Percentiles rank a stretch among this genome's conserved stretches.
Evolutionary conservation across 495 filamentous ascomycete species (phyloP).

Genomic region (Hypoxylon rickii): DNA sequence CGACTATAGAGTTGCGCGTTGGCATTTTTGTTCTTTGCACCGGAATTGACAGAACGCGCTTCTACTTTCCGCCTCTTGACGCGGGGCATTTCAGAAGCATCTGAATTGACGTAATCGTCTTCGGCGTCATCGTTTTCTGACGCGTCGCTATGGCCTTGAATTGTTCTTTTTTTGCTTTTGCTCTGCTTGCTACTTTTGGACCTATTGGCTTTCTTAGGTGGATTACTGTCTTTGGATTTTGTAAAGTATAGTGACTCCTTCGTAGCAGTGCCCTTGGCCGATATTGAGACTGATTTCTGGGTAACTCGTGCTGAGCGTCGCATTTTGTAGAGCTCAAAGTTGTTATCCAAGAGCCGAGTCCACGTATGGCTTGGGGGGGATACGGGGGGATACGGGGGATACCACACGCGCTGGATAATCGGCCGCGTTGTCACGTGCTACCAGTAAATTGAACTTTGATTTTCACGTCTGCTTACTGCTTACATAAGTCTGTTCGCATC

Average conservation of each 20-base stretch:
- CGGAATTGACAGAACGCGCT: background rate
- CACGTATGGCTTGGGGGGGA: too few species aligned
- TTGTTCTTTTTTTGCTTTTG: constrained; percentile 12
- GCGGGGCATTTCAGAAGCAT: background rate
- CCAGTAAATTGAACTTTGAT: too few species aligned
- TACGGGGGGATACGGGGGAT: too few species aligned
- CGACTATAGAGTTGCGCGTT: constrained; percentile 8
- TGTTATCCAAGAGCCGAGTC: too few species aligned
- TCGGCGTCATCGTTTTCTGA: constrained; percentile 3
- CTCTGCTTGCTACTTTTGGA: too few species aligned
- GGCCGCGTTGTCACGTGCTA: too few species aligned
- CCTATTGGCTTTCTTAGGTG: too few species aligned
- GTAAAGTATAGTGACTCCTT: background rate
- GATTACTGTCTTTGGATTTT: background rate
- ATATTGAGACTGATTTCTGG: background rate
- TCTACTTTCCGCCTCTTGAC: constrained; percentile 22
- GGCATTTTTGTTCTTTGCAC: constrained; percentile 4
- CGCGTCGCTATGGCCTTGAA: constrained; percentile 1
- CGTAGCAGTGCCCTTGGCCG: background rate
- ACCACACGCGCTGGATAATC: too few species aligned
- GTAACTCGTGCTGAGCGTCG: constrained; percentile 21
- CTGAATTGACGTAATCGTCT: constrained; percentile 5
- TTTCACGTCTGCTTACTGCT: too few species aligned
- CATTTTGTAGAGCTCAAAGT: constrained; percentile 3
- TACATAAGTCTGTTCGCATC: too few species aligned